phyloP scores from a whole-genome alignment of 2,329 filamentous ascomycete genomes.

The Blastomyces silverae region DNA sequence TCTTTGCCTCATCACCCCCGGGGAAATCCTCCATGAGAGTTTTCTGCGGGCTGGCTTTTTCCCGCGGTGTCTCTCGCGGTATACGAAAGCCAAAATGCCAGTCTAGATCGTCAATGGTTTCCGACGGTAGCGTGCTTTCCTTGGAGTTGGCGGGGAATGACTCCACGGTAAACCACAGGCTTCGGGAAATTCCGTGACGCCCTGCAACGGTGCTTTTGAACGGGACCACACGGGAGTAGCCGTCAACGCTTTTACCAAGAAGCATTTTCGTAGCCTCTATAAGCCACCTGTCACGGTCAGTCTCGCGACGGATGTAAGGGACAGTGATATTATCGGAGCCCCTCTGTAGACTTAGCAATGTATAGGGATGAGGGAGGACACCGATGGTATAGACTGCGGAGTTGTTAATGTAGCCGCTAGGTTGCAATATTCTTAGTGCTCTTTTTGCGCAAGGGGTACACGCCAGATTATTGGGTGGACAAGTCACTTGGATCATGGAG shows the following conservation, averaged over 20 bases:
- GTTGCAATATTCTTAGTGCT: constrained; percentile 60
- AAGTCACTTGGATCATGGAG: constrained; percentile 66
- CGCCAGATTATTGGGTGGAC: constrained; percentile 70
- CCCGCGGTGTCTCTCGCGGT: constrained; percentile 47
- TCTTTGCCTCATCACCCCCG: constrained; percentile 27
- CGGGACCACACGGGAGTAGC: constrained; percentile 58
- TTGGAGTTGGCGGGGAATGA: constrained; percentile 41
- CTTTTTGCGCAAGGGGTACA: constrained; percentile 68
- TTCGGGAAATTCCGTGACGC: constrained; percentile 55
- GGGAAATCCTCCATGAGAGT: constrained; percentile 14
- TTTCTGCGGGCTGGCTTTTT: constrained; percentile 26
- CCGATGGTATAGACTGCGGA: constrained; percentile 72
- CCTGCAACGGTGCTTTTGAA: constrained; percentile 79
- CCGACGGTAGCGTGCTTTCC: constrained; percentile 50
- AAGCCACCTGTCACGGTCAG: constrained; percentile 73
- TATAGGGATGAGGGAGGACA: constrained; percentile 87
- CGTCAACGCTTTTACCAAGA: constrained; percentile 56
- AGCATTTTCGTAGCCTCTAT: constrained; percentile 61
- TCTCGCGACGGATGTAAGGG: constrained; percentile 59
- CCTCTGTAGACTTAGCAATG: constrained; percentile 61
- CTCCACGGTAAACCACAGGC: constrained; percentile 77
- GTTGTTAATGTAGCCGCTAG: constrained; percentile 62
- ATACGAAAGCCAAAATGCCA: constrained; percentile 87
- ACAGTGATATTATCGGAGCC: constrained; percentile 54
- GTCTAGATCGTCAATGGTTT: constrained; percentile 58